Percentiles rank a stretch among this genome's conserved stretches.
These are phyloP conservation scores for Arabis hirsuta DNA, from an alignment of 345 rosid genomes.

Conservation along the genomic window DNA sequence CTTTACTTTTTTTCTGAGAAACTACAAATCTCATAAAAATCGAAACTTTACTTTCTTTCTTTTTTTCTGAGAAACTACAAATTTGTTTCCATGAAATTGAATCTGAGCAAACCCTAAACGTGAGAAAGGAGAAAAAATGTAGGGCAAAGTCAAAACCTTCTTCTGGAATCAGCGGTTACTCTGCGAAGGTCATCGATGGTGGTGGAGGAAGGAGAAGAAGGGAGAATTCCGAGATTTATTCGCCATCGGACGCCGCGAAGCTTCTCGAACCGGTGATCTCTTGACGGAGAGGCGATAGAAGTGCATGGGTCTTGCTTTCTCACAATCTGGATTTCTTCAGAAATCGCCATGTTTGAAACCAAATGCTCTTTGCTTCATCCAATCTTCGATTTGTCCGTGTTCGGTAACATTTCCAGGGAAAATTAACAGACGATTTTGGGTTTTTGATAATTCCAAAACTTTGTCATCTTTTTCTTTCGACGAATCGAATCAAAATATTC, in stretches of 20 bases:
- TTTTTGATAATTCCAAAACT: neutral
- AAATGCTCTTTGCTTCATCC: constrained; percentile 35
- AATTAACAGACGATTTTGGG: neutral
- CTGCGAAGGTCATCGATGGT: constrained; percentile 78
- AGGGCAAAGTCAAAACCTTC: constrained; percentile 57
- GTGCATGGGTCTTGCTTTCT: constrained; percentile 35
- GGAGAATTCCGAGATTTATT: constrained; percentile 74
- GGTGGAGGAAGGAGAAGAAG: constrained; percentile 62
- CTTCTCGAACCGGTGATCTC: constrained; percentile 49
- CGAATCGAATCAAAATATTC: constrained; percentile 13
- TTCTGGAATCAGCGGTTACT: constrained; percentile 83
- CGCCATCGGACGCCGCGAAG: constrained; percentile 94
- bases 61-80: neutral
- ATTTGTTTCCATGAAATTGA: neutral
- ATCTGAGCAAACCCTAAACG: neutral
- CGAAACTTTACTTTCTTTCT: constrained; percentile 1
- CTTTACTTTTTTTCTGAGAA: neutral
- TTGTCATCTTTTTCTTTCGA: neutral
- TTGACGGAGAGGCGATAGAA: constrained; percentile 29
- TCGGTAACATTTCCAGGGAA: neutral
- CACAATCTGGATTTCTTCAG: constrained; percentile 36
- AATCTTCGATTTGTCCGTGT: constrained; percentile 10
- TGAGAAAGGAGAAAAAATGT: constrained; percentile 2
- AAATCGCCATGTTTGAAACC: constrained; percentile 28
- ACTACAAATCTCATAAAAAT: neutral